Base-by-base conservation (phyloP, 768 basidiomycete species). In the Trametes cingulata region DNA sequence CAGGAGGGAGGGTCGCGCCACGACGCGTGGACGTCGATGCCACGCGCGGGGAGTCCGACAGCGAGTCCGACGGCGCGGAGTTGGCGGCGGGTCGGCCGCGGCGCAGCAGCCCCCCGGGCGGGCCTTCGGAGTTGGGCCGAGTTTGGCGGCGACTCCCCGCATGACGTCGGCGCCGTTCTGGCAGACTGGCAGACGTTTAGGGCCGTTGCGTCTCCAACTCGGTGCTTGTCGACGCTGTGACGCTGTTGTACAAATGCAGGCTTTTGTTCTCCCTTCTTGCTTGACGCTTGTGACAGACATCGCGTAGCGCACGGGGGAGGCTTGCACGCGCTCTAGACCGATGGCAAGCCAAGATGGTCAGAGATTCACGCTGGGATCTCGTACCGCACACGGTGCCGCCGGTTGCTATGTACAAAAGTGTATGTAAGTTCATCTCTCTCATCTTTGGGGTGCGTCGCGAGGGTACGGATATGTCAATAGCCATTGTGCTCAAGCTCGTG, bases 341-440 rank as follows among this genome's bases (percentile, higher is more conserved):
- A 33, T 33, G 29, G 29, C 43, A 24, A 6, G 9, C 20, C 43
- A 25, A 22, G 19, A 6, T 4, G 14, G 46, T 48, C 27, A 29
- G 20, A 50, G 48, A 50, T 50, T 9, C 48, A 50, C 33, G 35
- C 48, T 14, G 8, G 33, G 6, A 7, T 17, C 24, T n/a, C 22
- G 17, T 20, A 12, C 19, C 45, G 24, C 15, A 14, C 35, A 22
- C 13, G 20, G 22, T 14, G 17, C 14, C 19, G 12, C 15, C 51
- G 50, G 59, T 60, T 54, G 59, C 59, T 49, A 60, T 54, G 59
- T 48, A 54, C 47, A n/a, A 37, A 49, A 24, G 46, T 52, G 58
- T 47, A 46, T 54, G 52, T 43, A 54, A 60, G 52, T 51, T 58
- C 49, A 51, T 52, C n/a, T 20, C n/a, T 20, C 22, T 13, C 49